Base-by-base conservation (phyloP, 129 eudicot genomes). In the Centrapalus pauciflorus region DNA sequence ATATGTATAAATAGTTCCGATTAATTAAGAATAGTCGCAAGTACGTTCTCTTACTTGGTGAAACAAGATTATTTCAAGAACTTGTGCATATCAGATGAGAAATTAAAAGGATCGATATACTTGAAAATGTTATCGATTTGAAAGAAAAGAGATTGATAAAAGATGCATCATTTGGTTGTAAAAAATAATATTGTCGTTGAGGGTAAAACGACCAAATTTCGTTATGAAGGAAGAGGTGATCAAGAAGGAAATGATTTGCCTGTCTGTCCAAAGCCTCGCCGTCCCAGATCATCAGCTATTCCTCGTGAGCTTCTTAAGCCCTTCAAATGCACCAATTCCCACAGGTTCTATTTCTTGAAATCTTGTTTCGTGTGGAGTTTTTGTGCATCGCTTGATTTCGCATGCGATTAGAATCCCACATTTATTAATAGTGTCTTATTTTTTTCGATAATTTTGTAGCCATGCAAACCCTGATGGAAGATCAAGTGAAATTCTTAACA, bases 191-290 rank as follows among this genome's bases (percentile, higher is more conserved):
- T 73, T 56, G 76, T 73, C 49, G 76, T 65, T 46, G 81, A 78
- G 24, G 64, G 59, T 25, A 77, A 79, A 37, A 40, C 81, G 25
- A 28, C 37, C 55, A 71, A 30, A 48, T 40, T 66, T 13, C 66
- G 66, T 8, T 73, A n/a, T 38, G 73, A 24, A 37, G 55, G 66
- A 56, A 55, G 74, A 19, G 19, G 25, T 14, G 54, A 17, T 17
- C n/a, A n/a, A n/a, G 71, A 46, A 45, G 71, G 57, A 37, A 66
- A 48, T 10, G 54, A 76, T 71, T 6, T 29, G 29, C 83, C 78
- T 0, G 52, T 83, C 58, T 83, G 89, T 48, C 83, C 85, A 0
- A 83, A 83, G 66, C 83, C 89, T 52, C 78, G 83, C 38, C 82
- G 83, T 0, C 85, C 49, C 13, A 75, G 74, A 38, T 65, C 75